These are phyloP conservation scores for Citropsis articulata DNA, from an alignment of 345 rosid species.

Conservation along the genomic window DNA sequence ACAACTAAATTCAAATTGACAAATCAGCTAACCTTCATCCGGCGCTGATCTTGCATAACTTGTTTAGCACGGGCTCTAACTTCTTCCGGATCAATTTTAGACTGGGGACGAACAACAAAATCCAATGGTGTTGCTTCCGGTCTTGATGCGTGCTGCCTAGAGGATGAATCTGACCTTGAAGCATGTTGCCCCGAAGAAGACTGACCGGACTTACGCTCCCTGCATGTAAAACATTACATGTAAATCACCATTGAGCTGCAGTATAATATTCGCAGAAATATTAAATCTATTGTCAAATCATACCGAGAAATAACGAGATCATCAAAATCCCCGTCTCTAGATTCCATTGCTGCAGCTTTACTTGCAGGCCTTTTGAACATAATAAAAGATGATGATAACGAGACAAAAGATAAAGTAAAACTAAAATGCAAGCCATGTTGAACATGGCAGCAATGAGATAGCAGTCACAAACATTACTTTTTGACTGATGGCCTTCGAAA, in stretches of 20 bases:
- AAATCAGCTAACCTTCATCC: constrained; percentile 61
- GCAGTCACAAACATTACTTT: constrained; percentile 40
- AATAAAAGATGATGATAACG: not conserved
- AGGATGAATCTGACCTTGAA: constrained; percentile 68
- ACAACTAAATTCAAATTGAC: not conserved
- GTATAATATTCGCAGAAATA: not conserved
- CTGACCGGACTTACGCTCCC: constrained; percentile 69
- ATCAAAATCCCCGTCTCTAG: constrained; percentile 90
- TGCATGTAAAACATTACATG: constrained; percentile 23
- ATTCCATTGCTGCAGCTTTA: constrained; percentile 67
- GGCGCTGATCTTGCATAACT: constrained; percentile 84
- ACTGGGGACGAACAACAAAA: constrained; percentile 88
- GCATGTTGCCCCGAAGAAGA: constrained; percentile 58
- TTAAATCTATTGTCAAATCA: constrained; percentile 14
- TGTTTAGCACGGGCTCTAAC: constrained; percentile 83
- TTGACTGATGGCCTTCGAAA: constrained; percentile 72
- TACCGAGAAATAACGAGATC: constrained; percentile 80
- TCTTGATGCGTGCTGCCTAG: constrained; percentile 69
- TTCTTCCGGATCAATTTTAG: constrained; percentile 91
- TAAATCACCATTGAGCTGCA: not conserved
- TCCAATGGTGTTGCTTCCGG: constrained; percentile 98
- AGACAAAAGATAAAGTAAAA: not conserved
- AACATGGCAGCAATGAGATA: not conserved
- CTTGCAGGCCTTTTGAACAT: constrained; percentile 51
- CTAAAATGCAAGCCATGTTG: not conserved